Base-by-base conservation (phyloP, 2,329 filamentous ascomycete species). In the Xylariaceae sp. region DNA sequence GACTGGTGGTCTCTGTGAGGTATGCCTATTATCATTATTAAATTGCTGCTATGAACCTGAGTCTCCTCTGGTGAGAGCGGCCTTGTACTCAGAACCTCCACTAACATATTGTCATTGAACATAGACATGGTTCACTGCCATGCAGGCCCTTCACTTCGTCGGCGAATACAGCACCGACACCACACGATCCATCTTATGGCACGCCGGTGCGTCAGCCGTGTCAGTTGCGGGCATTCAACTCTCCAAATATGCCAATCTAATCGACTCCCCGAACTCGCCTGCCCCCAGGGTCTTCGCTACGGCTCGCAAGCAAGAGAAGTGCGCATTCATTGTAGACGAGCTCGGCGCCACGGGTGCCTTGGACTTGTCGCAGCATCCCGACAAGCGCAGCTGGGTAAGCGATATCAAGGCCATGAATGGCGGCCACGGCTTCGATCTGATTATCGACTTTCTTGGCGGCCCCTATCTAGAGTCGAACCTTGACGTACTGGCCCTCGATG, bases 391-490 rank as follows among this genome's bases (percentile, higher is more conserved):
- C 8, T 49, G 46, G 46, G 31, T 26, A 14, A 49, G 16, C 14
- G 46, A 49, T 12, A 49, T 49, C 4, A 49, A 49, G 24, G 31
- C 46, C 19, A 28, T 28, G 33, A 49, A 49, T 19, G 33, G 19
- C 12, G 36, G 51, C 36, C 21, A 47, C 31, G 50, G 50, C 11
- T 19, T 53, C 6, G 50, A 53, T n/a, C 41, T 53, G 3, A 41
- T 53, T 9, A 40, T 53, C n/a, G 50, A 53, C 41, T 53, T 53
- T 23, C 40, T 53, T 3, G 50, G 50, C 0, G 41, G 50, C n/a
- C 50, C 50, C 0, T 53, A 53, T 16, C 24, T 53, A 4, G 50
- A 53, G 24, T 37, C 50, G 3, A 53, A 53, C 29, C 41, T 53
- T 2, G 50, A 53, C 33, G 50, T 53, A 7, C 41, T 53, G 4